Evolutionary conservation across 2,329 filamentous ascomycete species (phyloP).

Genomic region (Bipolaris oryzae): DNA sequence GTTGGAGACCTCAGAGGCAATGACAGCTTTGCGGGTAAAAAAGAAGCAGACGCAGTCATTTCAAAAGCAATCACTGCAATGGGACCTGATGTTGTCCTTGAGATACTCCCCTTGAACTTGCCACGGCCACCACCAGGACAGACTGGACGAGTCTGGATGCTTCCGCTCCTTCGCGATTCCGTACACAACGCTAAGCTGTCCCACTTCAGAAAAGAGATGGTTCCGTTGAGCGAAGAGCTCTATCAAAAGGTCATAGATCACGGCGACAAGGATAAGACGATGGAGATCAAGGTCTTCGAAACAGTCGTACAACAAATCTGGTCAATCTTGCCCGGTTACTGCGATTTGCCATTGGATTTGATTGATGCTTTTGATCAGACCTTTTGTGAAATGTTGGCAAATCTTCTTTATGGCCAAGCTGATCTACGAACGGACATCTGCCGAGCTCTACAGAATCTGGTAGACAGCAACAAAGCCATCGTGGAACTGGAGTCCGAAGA

Average conservation of each 20-base stretch:
- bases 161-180: constrained; percentile 87
- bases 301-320: constrained; percentile 95
- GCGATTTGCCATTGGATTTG: constrained; percentile 82
- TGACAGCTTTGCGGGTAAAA: constrained; percentile 89
- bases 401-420: constrained; percentile 89
- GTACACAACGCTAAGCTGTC: constrained; percentile 85
- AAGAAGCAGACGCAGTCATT: constrained; percentile 89
- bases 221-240: constrained; percentile 87
- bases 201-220: constrained; percentile 85
- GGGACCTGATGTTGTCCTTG: constrained; percentile 83
- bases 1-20: constrained; percentile 88
- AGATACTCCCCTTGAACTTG: constrained; percentile 85
- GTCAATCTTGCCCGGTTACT: constrained; percentile 93
- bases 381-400: constrained; percentile 90
- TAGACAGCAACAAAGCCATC: constrained; percentile 90
- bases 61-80: constrained; percentile 87
- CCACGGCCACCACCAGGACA: constrained; percentile 76
- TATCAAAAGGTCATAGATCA: constrained; percentile 88
- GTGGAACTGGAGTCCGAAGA: constrained; percentile 70
- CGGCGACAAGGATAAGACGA: constrained; percentile 81
- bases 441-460: constrained; percentile 80
- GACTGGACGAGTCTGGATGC: constrained; percentile 89
- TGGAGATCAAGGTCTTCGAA: constrained; percentile 97
- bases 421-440: constrained; percentile 88
- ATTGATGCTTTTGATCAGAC: constrained; percentile 76